Base-by-base conservation (phyloP, 148 eudicot species). In the Silene latifolia region DNA sequence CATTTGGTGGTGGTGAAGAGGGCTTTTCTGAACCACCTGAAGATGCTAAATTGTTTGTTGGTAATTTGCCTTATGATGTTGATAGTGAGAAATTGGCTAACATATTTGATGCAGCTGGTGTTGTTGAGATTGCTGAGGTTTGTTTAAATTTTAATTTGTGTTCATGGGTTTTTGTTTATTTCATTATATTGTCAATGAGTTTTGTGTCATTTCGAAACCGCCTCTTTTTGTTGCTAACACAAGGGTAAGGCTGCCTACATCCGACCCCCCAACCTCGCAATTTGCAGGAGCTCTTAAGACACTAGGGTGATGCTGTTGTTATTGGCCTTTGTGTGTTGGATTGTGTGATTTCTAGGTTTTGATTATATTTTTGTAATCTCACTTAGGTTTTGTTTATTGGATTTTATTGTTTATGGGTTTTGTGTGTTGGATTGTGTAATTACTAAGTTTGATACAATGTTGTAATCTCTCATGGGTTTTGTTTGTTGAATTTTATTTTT, bases 101-200 rank as follows among this genome's bases (percentile, higher is more conserved):
- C 68, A 25, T 88, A 56, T 93, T 93, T 81, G 86, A 86, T 58
- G 78, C 80, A 69, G 91, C 93, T 58, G 98, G 98, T 73, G 81
- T 85, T 81, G 98, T 93, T 72, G 96, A 93, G 79, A 84, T 86
- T 79, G 80, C 90, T 54, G 93, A 91, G 93, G 92, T 88, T 74
- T 53, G 3, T 0, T 3, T 39, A 39, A 6, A 7, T 39, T 39
- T 39, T 39, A 39, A 3, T 39, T 39, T 39, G 44, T 39, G 44
- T 48, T 48, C 54, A 12, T 48, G 54, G 54, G 17, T 48, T 39
- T 48, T 14, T 48, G 54, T 48, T 47, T 9, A 9, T 47, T 47
- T 9, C 1, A 47, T 47, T 47, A 1, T 47, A 47, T 47, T 47
- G 53, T 47, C 9, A 47, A 8, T 47, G 14, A 13, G 53, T 47